A percentile compares a stretch with the other conserved stretches of the same genome.
phyloP scores from a whole-genome alignment of 2,329 filamentous ascomycete species.

The Colletotrichum karsti region DNA sequence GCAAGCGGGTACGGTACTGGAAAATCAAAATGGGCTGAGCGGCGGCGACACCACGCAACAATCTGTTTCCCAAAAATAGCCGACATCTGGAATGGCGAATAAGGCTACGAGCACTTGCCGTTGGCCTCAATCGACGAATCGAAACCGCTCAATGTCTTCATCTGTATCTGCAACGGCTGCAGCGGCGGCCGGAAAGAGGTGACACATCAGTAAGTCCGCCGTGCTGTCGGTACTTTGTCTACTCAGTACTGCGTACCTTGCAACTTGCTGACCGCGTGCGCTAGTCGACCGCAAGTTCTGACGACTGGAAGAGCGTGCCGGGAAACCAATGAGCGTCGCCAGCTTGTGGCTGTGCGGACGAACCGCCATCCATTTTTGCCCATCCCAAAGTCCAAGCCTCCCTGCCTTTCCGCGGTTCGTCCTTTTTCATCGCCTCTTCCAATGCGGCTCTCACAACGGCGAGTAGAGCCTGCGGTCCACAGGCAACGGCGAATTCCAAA shows the following conservation, averaged over 20 bases:
- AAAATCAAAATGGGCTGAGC: not conserved
- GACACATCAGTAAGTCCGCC: not conserved
- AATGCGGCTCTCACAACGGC: not conserved
- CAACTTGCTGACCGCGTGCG: no score
- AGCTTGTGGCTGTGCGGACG: conserved; percentile 16
- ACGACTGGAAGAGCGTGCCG: not conserved
- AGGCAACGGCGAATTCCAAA: not conserved
- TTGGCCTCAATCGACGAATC: not conserved
- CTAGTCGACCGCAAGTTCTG: not conserved
- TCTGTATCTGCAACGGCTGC: not conserved
- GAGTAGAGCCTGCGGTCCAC: not conserved
- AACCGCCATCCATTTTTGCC: not conserved
- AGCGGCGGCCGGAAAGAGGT: not conserved
- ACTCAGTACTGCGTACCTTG: no score
- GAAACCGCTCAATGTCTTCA: not conserved
- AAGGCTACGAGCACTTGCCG: not conserved
- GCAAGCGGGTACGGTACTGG: not conserved
- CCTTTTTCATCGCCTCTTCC: not conserved
- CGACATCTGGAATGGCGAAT: not conserved
- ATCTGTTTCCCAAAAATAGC: conserved; percentile 13
- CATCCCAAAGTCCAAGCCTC: conserved; percentile 1
- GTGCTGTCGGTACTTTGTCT: not conserved
- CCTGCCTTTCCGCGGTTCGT: not conserved
- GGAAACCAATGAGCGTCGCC: conserved; percentile 15
- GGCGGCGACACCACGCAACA: not conserved